These are phyloP conservation scores for Peniophora sp. DNA, from an alignment of 1,284 basidiomycete species.

Conservation along the genomic window DNA sequence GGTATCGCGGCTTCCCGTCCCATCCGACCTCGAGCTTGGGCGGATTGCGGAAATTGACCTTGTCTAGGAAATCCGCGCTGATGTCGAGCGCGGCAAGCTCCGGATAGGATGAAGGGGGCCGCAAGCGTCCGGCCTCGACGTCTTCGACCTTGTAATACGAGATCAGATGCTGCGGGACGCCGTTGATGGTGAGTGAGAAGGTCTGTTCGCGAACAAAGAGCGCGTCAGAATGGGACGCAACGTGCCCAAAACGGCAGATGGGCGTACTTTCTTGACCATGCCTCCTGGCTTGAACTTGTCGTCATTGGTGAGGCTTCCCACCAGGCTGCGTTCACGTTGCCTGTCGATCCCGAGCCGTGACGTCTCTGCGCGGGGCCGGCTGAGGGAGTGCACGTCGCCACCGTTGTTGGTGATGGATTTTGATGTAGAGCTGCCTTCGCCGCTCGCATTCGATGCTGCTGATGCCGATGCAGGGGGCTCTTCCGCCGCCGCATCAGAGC, in stretches of 20 bases:
- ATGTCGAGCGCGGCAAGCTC: conserved; percentile 85
- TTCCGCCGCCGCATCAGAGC: conserved; percentile 30
- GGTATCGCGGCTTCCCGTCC: conserved; percentile 77
- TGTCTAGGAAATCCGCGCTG: conserved; percentile 83
- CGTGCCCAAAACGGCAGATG: conserved; percentile 2
- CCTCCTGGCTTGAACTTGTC: conserved; percentile 89
- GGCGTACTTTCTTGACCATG: conserved; percentile 87
- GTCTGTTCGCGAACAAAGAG: conserved; percentile 52
- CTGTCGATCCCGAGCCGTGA: conserved; percentile 46
- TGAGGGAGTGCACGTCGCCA: conserved; percentile 41
- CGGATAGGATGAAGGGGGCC: conserved; percentile 82
- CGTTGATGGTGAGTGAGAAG: conserved; percentile 81
- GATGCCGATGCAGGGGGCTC: conserved; percentile 23
- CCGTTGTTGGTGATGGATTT: conserved; percentile 12
- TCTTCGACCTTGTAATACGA: conserved; percentile 95
- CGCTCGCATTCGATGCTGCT: too few species aligned
- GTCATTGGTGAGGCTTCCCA: conserved; percentile 85
- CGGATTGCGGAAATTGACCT: conserved; percentile 85
- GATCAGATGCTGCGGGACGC: conserved; percentile 89
- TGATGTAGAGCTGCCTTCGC: too few species aligned
- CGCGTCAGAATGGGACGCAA: neutral
- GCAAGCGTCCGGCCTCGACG: conserved; percentile 79
- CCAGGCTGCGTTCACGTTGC: conserved; percentile 69
- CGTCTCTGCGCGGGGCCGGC: conserved; percentile 53
- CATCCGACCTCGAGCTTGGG: conserved; percentile 80